Conservation (phyloP, 331 rosid species). For the Saraca asoca region DNA sequence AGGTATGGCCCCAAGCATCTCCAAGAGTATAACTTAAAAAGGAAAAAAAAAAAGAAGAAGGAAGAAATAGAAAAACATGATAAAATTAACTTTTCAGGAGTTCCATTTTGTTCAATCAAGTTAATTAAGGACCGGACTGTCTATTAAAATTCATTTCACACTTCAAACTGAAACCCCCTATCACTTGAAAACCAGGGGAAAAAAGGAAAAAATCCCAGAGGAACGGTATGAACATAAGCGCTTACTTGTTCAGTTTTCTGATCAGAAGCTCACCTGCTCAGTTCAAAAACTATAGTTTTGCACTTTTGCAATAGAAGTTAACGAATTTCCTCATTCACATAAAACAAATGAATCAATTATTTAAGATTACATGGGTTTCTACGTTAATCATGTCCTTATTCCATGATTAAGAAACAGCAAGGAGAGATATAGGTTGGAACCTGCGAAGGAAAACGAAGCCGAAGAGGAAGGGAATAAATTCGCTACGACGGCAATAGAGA, state of each 20-base stretch:
- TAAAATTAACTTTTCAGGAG: neutral
- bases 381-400: neutral
- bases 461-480: slow-evolving; percentile 13
- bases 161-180: neutral
- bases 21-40: too few species aligned
- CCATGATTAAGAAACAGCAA: slow-evolving; percentile 5
- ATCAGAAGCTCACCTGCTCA: neutral
- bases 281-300: neutral
- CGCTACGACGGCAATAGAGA: neutral
- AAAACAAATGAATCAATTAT: neutral
- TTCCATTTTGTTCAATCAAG: neutral
- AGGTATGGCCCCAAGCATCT: neutral
- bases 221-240: neutral
- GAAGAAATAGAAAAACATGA: neutral
- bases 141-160: neutral
- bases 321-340: neutral
- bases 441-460: slow-evolving; percentile 3
- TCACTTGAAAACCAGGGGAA: neutral
- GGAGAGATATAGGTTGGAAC: slow-evolving; percentile 7
- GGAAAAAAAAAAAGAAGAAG: too few species aligned
- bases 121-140: neutral
- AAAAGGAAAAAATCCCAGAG: neutral
- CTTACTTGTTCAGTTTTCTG: too few species aligned
- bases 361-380: neutral
- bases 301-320: too few species aligned